Evolutionary conservation across 129 eudicot genomes (phyloP).

Genomic region (Artemisia tridentata): DNA sequence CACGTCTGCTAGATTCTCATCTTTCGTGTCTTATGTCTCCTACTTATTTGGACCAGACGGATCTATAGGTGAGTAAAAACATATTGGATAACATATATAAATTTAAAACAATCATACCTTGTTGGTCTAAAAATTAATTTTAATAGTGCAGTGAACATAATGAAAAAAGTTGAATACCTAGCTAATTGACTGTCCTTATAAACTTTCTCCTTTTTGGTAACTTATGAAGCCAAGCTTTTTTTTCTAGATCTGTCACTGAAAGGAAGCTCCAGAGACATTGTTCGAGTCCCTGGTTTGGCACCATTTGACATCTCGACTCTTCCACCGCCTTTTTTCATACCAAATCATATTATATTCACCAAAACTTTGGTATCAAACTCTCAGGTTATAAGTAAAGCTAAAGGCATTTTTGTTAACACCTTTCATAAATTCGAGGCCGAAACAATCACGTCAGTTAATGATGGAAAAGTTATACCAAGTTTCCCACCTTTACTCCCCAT

Average conservation of each 20-base stretch:
- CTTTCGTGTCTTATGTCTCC: slow-evolving; percentile 27
- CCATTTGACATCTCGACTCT: slow-evolving; percentile 29
- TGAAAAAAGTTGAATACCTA: no score
- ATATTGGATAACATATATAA: no score
- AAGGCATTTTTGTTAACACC: slow-evolving; percentile 41
- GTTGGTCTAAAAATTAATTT: no score
- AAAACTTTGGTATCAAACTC: slow-evolving; percentile 24
- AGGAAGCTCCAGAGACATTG: background rate
- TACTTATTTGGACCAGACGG: background rate
- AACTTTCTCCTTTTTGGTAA: no score
- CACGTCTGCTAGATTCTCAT: slow-evolving; percentile 56
- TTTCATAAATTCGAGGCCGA: slow-evolving; percentile 34
- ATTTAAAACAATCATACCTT: no score
- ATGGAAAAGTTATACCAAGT: slow-evolving; percentile 12
- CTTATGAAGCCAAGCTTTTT: no score
- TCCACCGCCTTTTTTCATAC: slow-evolving; percentile 43
- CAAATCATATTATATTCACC: slow-evolving; percentile 31
- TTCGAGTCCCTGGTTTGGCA: slow-evolving; percentile 33
- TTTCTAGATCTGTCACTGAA: background rate
- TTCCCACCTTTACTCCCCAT: slow-evolving; percentile 35
- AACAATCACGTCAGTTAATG: slow-evolving; percentile 37
- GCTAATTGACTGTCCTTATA: no score
- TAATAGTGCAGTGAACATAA: no score
- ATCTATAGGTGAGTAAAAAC: background rate
- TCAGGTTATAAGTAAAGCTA: slow-evolving; percentile 21